A percentile compares a stretch with the other conserved stretches of the same genome.
phyloP scores from a whole-genome alignment of 768 basidiomycete genomes.

The Termitomyces eurrhizus region DNA sequence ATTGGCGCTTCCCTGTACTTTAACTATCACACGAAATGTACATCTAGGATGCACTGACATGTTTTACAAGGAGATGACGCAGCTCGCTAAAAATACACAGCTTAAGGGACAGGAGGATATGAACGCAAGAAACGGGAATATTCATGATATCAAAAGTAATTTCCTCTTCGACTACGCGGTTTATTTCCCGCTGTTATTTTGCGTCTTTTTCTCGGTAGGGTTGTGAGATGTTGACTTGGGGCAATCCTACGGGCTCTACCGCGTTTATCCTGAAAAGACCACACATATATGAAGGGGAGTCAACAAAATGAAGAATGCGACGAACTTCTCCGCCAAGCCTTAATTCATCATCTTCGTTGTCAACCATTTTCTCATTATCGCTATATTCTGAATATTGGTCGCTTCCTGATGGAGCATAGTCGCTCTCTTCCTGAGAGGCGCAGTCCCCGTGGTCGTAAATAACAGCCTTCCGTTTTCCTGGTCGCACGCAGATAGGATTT shows the following conservation, averaged over 20 bases:
- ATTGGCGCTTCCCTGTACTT: too few relatives aligned
- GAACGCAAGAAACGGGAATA: neutral
- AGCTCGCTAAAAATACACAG: too few relatives aligned
- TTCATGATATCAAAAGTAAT: neutral
- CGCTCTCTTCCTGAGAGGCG: conserved; percentile 8
- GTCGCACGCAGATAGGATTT: neutral
- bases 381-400: conserved; percentile 20
- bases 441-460: neutral
- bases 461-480: conserved; percentile 11
- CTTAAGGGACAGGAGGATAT: neutral
- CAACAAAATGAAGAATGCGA: neutral
- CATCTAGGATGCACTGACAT: too few relatives aligned
- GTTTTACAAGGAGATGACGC: too few relatives aligned
- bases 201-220: conserved; percentile 33
- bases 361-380: conserved; percentile 25
- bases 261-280: conserved; percentile 12
- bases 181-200: conserved; percentile 18
- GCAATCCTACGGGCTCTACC: conserved; percentile 10
- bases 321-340: conserved; percentile 58
- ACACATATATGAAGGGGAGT: neutral
- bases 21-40: too few relatives aligned
- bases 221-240: conserved; percentile 9
- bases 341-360: conserved; percentile 26
- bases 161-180: conserved; percentile 10
- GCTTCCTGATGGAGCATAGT: neutral